Conservation (phyloP, 2,329 filamentous ascomycete species). For the Penicillium crustosum region DNA sequence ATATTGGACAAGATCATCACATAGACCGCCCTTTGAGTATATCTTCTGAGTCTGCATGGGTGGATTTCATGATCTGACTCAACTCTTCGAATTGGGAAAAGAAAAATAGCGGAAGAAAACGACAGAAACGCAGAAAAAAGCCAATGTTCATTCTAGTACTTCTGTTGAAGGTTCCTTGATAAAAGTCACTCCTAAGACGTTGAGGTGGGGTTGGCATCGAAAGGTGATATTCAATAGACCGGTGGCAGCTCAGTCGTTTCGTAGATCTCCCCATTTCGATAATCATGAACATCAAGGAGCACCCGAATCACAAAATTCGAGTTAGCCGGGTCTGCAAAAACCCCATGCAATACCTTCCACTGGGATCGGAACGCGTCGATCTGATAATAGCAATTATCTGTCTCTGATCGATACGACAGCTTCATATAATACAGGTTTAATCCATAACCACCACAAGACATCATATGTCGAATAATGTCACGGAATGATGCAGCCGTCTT, state of each 20-base stretch:
- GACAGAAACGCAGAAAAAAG: not conserved
- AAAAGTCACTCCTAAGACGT: not conserved
- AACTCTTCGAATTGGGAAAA: no score
- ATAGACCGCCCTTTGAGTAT: no score
- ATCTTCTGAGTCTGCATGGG: no score
- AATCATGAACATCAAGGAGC: not conserved
- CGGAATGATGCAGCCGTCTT: not conserved
- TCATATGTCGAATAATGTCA: not conserved
- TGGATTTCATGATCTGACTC: no score
- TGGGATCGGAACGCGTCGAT: not conserved
- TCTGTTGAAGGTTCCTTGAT: not conserved
- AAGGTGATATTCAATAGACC: not conserved
- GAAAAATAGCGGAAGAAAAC: no score
- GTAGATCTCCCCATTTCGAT: not conserved
- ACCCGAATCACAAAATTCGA: not conserved
- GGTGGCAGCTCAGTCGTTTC: slow-evolving; percentile 2
- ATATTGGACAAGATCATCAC: no score
- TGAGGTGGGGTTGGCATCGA: not conserved
- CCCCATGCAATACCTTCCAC: not conserved
- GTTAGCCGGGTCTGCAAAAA: not conserved
- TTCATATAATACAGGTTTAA: not conserved
- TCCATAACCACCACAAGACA: not conserved
- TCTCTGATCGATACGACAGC: not conserved
- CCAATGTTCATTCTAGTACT: not conserved
- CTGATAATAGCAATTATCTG: not conserved